These are phyloP conservation scores for Vanrija pseudolonga DNA, from an alignment of 1,284 basidiomycete genomes.

Conservation along the genomic window DNA sequence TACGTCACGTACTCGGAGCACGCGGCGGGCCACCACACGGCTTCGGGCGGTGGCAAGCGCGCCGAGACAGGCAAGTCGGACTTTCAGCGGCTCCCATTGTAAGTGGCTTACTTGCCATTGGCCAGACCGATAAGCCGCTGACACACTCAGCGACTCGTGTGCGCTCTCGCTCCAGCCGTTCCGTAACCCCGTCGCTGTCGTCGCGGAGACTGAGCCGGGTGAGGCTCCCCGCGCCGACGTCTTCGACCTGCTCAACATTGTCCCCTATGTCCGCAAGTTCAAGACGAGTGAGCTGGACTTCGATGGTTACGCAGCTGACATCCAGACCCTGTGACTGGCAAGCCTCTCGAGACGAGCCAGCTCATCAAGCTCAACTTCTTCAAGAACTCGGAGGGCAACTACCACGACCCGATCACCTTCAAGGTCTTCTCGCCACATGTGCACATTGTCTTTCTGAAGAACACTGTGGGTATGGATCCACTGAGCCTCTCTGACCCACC, in stretches of 20 bases:
- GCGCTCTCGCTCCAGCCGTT: conserved; percentile 90
- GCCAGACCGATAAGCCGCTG: neutral
- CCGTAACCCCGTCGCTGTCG: conserved; percentile 79
- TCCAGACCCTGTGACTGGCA: conserved; percentile 80
- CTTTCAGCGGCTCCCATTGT: conserved; percentile 48
- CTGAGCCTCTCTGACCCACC: neutral
- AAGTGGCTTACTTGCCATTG: conserved; percentile 16
- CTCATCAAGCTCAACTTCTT: conserved; percentile 87
- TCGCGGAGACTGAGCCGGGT: conserved; percentile 38
- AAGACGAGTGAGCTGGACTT: conserved; percentile 58
- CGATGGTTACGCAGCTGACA: neutral
- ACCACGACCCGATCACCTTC: conserved; percentile 88
- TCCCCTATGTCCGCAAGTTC: conserved; percentile 74
- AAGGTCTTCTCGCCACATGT: conserved; percentile 88
- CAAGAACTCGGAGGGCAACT: conserved; percentile 63
- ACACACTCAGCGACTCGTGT: conserved; percentile 65
- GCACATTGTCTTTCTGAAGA: conserved; percentile 82
- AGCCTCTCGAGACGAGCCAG: conserved; percentile 69
- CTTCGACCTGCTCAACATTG: conserved; percentile 84
- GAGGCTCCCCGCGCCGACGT: conserved; percentile 47
- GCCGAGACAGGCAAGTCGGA: conserved; percentile 37
- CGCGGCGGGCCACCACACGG: conserved; percentile 43
- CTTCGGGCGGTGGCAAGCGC: conserved; percentile 43
- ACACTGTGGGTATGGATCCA: conserved; percentile 54
- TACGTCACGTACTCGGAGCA: conserved; percentile 51